A percentile compares a stretch with the other conserved stretches of the same genome.
phyloP scores from a whole-genome alignment of 2,329 filamentous ascomycete species.

The Pyrenophora seminiperda region DNA sequence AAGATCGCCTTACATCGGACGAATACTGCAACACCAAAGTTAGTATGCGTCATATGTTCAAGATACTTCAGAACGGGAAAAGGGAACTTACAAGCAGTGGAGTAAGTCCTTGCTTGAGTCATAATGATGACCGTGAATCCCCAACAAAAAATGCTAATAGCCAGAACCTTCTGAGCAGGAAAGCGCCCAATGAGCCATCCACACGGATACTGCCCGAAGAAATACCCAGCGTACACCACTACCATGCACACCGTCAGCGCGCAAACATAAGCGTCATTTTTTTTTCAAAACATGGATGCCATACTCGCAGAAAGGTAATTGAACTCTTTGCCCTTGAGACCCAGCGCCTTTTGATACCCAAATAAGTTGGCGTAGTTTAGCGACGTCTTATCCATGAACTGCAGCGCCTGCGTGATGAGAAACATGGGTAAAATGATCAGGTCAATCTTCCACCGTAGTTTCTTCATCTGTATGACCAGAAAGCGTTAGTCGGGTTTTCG shows the following conservation, averaged over 20 bases:
- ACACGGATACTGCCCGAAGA: constrained; percentile 52
- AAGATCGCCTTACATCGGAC: no score
- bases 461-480: constrained; percentile 3
- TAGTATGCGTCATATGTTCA: no score
- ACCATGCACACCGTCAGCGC: neutral
- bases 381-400: constrained; percentile 34
- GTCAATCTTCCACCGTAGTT: constrained; percentile 31
- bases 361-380: constrained; percentile 42
- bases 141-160: constrained; percentile 42
- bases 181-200: constrained; percentile 49
- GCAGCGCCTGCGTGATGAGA: constrained; percentile 28
- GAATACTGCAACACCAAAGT: no score
- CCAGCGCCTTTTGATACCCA: constrained; percentile 43
- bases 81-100: no score
- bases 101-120: constrained; percentile 30
- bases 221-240: constrained; percentile 50
- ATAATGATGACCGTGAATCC: constrained; percentile 44
- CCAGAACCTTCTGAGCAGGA: constrained; percentile 46
- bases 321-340: constrained; percentile 42
- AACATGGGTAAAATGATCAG: constrained; percentile 32
- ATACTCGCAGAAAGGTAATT: constrained; percentile 44
- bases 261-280: no score
- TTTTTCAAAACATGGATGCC: no score
- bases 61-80: no score
- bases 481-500: no score